Evolutionary conservation across 805 yeast genomes (phyloP).

Genomic region (Candida parachauliodes): DNA sequence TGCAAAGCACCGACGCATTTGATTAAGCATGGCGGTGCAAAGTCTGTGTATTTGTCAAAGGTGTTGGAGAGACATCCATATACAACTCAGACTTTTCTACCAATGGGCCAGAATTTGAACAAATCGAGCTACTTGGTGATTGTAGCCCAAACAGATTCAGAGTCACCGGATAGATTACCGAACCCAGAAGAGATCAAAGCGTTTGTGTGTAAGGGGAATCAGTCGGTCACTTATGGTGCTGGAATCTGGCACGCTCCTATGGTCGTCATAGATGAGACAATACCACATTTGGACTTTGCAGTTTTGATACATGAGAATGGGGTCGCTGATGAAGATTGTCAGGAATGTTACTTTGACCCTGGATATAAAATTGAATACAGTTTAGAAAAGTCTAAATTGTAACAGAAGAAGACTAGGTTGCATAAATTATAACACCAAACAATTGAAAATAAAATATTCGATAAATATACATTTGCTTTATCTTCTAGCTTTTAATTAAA

Average conservation of each 20-base stretch:
- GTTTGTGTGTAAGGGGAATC: constrained; percentile 75
- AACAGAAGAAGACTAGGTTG: neutral
- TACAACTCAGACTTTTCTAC: constrained; percentile 86
- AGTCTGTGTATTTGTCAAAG: constrained; percentile 32
- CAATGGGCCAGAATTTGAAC: constrained; percentile 64
- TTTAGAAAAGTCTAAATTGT: constrained; percentile 8
- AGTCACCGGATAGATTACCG: constrained; percentile 47
- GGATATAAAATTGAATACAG: constrained; percentile 41
- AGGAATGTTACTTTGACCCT: constrained; percentile 70
- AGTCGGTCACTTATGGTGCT: constrained; percentile 83
- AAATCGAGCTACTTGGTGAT: constrained; percentile 69
- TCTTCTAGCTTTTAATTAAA: too few relatives aligned
- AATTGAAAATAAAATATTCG: too few relatives aligned
- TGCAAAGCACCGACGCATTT: constrained; percentile 74
- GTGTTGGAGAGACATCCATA: constrained; percentile 90
- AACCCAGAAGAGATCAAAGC: constrained; percentile 61
- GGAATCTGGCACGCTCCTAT: constrained; percentile 97
- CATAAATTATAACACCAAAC: neutral
- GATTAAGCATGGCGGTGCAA: constrained; percentile 22
- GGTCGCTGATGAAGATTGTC: constrained; percentile 73
- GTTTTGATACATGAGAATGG: constrained; percentile 88
- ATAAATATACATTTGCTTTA: too few relatives aligned
- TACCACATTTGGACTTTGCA: constrained; percentile 65
- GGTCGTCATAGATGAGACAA: constrained; percentile 68
- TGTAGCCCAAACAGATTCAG: constrained; percentile 57